Percentiles rank a stretch among this genome's conserved stretches.
These are phyloP conservation scores for Gnomoniopsis sp. DNA, from an alignment of 2,329 filamentous ascomycete species.

Conservation along the genomic window DNA sequence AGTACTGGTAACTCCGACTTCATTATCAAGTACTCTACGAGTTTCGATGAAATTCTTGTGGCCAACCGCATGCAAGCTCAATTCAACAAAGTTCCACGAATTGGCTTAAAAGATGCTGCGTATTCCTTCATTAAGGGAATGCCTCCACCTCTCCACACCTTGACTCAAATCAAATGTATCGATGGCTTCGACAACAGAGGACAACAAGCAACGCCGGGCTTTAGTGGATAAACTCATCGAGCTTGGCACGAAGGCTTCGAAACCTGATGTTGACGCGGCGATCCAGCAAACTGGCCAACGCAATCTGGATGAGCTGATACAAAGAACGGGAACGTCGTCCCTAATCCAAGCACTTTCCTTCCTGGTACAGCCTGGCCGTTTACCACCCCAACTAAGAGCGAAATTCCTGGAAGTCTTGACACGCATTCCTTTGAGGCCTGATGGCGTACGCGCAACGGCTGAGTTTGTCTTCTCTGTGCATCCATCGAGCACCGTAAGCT, in stretches of 20 bases:
- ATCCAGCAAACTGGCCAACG: conserved; percentile 31
- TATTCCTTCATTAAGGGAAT: no score
- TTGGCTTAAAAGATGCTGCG: not conserved
- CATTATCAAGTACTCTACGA: not conserved
- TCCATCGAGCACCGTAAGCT: conserved; percentile 44
- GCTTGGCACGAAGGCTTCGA: conserved; percentile 47
- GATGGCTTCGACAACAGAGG: conserved; percentile 7
- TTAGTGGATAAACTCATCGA: conserved; percentile 33
- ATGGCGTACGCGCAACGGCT: conserved; percentile 64
- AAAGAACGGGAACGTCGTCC: conserved; percentile 24
- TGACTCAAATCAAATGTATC: not conserved
- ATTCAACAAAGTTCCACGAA: no score
- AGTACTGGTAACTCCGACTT: not conserved
- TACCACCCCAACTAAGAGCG: conserved; percentile 57
- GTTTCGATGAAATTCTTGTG: not conserved
- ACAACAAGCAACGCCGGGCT: conserved; percentile 25
- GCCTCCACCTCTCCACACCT: not conserved
- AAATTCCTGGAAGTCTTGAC: conserved; percentile 57
- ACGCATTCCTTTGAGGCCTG: conserved; percentile 55
- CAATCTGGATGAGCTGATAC: conserved; percentile 45
- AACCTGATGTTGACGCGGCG: conserved; percentile 33
- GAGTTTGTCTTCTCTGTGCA: conserved; percentile 71
- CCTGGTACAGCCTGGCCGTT: conserved; percentile 58
- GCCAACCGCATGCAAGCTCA: no score
- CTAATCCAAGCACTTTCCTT: conserved; percentile 61